Base-by-base conservation (phyloP, 257 asterid species). In the Gentiana dahurica region DNA sequence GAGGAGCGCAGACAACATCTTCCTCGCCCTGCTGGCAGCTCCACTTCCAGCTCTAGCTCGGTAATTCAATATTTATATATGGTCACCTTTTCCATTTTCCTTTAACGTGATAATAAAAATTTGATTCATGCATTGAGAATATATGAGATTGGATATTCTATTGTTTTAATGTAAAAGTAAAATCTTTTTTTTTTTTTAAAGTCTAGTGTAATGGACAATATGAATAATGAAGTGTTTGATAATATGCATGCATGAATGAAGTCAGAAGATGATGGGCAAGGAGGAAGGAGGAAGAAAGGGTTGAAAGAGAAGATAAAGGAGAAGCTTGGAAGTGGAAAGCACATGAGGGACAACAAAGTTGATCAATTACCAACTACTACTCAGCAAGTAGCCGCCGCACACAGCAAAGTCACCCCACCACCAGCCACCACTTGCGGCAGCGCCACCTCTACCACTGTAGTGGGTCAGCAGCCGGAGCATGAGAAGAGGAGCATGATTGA, bases 401-500 rank as follows among this genome's bases (percentile, higher is more conserved):
- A 71, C 74, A 53, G 65, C 71, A 48, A 54, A 34, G 36, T 71
- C 37, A 12, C 39, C 55, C 3, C 73, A 0, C 47, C 79, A 0
- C 59, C 80, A 0, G 61, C 77, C 1, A 34, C 55, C 1, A 57
- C 62, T 11, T 67, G 76, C 62, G 67, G 65, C 7, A 55, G 65
- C 45, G 53, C 79, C 6, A 49, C 72, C 32, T 59, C 68, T 34
- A 49, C 78, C 57, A 48, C 77, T 32, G 49, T 75, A 45, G 67
- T 38, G 49, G 64, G 39, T 3, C 66, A 54, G 49, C 64, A 36
- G 0, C 64, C 57, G 1, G 81, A 61, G 53, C 91, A 77, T 12
- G 95, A 90, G 80, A 91, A 87, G 81, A 83, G 81, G 66, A 74
- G 97, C 5, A 38, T 89, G 46, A 54, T 89, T 70, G 92, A 81